These are phyloP conservation scores for Barnettozyma californica DNA, from an alignment of 805 yeast species.

Conservation along the genomic window DNA sequence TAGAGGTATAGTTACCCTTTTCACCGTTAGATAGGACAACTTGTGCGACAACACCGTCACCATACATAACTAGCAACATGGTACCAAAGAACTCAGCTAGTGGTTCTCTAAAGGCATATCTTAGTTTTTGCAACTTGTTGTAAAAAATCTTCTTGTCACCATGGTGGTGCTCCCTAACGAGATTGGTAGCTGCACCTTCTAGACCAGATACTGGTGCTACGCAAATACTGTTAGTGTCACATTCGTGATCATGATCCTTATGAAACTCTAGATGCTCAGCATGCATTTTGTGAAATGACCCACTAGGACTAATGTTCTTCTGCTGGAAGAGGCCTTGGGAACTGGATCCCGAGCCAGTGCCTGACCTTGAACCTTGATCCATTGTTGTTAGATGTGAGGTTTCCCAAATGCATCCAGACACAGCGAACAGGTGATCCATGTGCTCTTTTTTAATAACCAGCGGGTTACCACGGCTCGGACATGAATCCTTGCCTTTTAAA, in stretches of 20 bases:
- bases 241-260: background rate
- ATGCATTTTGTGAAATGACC: background rate
- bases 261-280: background rate
- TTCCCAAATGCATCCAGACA: background rate
- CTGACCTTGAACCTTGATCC: background rate
- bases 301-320: background rate
- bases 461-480: background rate
- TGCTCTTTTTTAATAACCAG: background rate
- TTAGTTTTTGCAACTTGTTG: conserved; percentile 22
- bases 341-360: background rate
- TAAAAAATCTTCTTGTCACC: conserved; percentile 11
- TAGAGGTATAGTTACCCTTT: conserved; percentile 37
- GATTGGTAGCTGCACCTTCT: conserved; percentile 23
- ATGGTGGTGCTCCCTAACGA: conserved; percentile 7
- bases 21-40: conserved; percentile 30
- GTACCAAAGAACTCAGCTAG: conserved; percentile 51
- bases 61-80: conserved; percentile 38
- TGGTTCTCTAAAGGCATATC: conserved; percentile 36
- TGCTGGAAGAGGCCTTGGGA: background rate
- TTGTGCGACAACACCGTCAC: conserved; percentile 47
- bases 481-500: too few relatives aligned
- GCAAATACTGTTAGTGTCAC: conserved; percentile 8
- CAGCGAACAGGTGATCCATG: background rate
- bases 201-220: conserved; percentile 26
- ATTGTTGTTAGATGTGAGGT: background rate